Evolutionary conservation across 768 basidiomycete species (phyloP).

Genomic region (Pleurotus ostreatus): DNA sequence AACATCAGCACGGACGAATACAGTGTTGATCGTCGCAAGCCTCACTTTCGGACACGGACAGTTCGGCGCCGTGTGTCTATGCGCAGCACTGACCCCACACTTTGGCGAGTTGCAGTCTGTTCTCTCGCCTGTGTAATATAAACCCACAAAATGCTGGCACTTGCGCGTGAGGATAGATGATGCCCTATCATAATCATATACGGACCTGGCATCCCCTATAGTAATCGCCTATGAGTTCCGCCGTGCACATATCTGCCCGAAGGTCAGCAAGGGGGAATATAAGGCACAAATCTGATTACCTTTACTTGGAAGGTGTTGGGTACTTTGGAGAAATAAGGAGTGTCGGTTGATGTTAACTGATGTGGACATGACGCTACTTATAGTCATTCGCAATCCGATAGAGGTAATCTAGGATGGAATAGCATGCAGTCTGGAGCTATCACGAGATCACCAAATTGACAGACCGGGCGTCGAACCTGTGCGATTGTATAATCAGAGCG

Average conservation of each 20-base stretch:
- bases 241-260: neutral
- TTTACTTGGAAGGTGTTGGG: slow-evolving; percentile 2
- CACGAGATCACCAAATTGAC: slow-evolving; percentile 6
- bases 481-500: neutral
- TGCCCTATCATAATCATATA: neutral
- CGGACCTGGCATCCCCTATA: slow-evolving; percentile 39
- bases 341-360: too few species aligned
- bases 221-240: slow-evolving; percentile 28
- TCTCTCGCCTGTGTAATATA: slow-evolving; percentile 59
- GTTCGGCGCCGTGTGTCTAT: slow-evolving; percentile 56
- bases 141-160: slow-evolving; percentile 56
- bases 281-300: neutral
- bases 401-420: slow-evolving; percentile 7
- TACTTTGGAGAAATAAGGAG: neutral
- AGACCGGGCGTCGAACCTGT: neutral
- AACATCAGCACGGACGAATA: slow-evolving; percentile 24
- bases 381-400: slow-evolving; percentile 5
- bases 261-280: neutral
- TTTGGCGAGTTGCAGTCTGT: slow-evolving; percentile 47
- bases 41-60: slow-evolving; percentile 51
- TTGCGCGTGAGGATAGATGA: slow-evolving; percentile 2
- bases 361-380: slow-evolving; percentile 1
- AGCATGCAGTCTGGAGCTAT: slow-evolving; percentile 4
- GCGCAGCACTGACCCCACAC: slow-evolving; percentile 53
- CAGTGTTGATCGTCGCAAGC: slow-evolving; percentile 7